Evolutionary conservation across 495 filamentous ascomycete species (phyloP), one percentile per base, ranked within the genome.

Genomic region (Gamarada debralockiae): DNA sequence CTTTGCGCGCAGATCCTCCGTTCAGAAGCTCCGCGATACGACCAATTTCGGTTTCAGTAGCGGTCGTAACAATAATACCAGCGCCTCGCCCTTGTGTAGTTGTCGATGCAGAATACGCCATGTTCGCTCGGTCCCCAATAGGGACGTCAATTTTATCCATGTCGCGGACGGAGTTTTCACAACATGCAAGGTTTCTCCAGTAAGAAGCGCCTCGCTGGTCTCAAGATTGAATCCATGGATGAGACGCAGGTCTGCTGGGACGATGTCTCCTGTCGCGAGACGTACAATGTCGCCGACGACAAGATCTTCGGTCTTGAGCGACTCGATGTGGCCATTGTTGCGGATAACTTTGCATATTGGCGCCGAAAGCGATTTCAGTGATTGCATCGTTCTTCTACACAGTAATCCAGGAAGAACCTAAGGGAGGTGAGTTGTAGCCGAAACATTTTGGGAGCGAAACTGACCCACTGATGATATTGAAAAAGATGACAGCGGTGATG

Each of bases 121-220:
- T 82, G 59, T 90, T 89, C 25, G 81, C 65, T 18, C 85, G 78
- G 55, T 90, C 86, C 14, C 86, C 86, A 8, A 82, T 77, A 1
- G 83, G 79, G 37, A 82, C 76, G 13, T 80, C 74, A 2, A 18
- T 6, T 56, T 50, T 31, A 67, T 65, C 21, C 43, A 22, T 18
- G 76, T 67, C 9, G 70, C 56, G 17, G 76, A 65, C 17, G 70
- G 62, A 43, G 77, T 71, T 60, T 90, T 89, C 17, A 71, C 65
- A n/a, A 86, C 81, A 17, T 85, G 84, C n/a, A 89, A 65, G 31
- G 83, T 86, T 60, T 90, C 86, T n/a, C 86, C 86, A 7, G 86
- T 90, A 10, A 90, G 72, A 10, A 88, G 71, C 24, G 86, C 83
- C 62, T 89, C 85, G 57, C 89, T 86, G 20, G 83, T 80, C 63